Evolutionary conservation across 768 basidiomycete species (phyloP), one percentile per base, ranked within the genome.

Genomic region (Rhodotorula babjevae): DNA sequence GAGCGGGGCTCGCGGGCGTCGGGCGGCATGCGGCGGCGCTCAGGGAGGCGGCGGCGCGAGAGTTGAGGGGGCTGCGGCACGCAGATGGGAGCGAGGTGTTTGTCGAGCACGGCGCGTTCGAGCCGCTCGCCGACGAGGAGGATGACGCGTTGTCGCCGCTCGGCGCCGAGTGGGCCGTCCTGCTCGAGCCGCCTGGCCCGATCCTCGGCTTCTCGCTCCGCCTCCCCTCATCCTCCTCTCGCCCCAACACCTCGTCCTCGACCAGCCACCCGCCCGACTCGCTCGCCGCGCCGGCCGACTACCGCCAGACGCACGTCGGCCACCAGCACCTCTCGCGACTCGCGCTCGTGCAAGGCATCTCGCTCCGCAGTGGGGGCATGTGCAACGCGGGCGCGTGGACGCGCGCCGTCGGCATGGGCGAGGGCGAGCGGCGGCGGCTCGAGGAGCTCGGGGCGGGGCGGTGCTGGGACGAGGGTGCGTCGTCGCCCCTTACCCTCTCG

Each of bases 321-420:
- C 73, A 72, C 23, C 69, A 62, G 7, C 71, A 75, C 31, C 56
- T 79, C 42, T 68, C 77, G 21, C 68, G 77, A n/a, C 61, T 77
- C 10, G 77, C 79, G 3, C 67, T 71, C 31, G 59, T 75, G 16
- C 61, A 71, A 21, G 72, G 71, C 29, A 76, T 79, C 53, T 71
- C 76, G 31, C 40, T 78, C 4, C 59, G 79, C 0, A 67, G 71
- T 25, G 79, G 79, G 9, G 74, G 79, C 8, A 68, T 78, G 27
- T 79, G 79, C 53, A 76, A 77, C 27, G 63, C 76, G 0, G 79
- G 79, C 10, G 74, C 72, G 11, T 57, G 75, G 52, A 59, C 65
- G 5, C 50, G 33, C 5, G 67, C 55, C 16, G 47, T 72, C 18
- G 77, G 72, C 2, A 47, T 71, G 10, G 36, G 40, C 1, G 78